A percentile compares a stretch with the other conserved stretches of the same genome.
phyloP scores from a whole-genome alignment of 495 filamentous ascomycete species.

The Aspergillus avenaceus region DNA sequence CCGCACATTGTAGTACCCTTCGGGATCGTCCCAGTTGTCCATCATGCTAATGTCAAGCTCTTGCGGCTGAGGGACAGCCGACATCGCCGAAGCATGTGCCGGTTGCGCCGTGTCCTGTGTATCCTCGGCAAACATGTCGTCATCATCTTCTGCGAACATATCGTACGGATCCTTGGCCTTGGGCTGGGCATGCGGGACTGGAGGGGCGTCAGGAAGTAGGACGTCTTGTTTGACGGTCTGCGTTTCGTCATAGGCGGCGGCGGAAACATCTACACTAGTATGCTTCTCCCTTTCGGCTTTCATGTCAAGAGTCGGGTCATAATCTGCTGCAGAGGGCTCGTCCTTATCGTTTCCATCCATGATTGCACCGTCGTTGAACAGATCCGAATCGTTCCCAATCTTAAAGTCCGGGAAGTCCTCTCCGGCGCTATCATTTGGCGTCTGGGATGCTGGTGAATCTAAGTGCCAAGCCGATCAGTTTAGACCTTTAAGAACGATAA shows the following conservation, averaged over 20 bases:
- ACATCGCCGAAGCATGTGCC: constrained; percentile 40
- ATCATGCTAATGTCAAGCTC: constrained; percentile 77
- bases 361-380: constrained; percentile 55
- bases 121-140: constrained; percentile 82
- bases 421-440: constrained; percentile 44
- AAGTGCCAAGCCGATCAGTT: no score
- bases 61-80: constrained; percentile 51
- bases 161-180: constrained; percentile 67
- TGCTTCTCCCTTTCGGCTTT: constrained; percentile 77
- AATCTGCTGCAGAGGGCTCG: constrained; percentile 89
- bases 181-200: constrained; percentile 24
- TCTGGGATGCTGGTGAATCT: constrained; percentile 33
- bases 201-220: constrained; percentile 44
- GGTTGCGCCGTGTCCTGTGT: constrained; percentile 40
- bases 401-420: constrained; percentile 53
- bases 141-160: constrained; percentile 93
- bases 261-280: constrained; percentile 52
- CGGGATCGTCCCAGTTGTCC: constrained; percentile 89
- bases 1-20: constrained; percentile 92
- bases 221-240: constrained; percentile 52
- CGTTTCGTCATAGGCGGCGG: constrained; percentile 59
- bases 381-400: constrained; percentile 57
- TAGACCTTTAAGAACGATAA: no score
- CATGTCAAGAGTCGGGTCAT: constrained; percentile 92
- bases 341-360: constrained; percentile 57